These are phyloP conservation scores for Ceratocystis colombiana DNA, from an alignment of 2,329 filamentous ascomycete species.

Conservation along the genomic window DNA sequence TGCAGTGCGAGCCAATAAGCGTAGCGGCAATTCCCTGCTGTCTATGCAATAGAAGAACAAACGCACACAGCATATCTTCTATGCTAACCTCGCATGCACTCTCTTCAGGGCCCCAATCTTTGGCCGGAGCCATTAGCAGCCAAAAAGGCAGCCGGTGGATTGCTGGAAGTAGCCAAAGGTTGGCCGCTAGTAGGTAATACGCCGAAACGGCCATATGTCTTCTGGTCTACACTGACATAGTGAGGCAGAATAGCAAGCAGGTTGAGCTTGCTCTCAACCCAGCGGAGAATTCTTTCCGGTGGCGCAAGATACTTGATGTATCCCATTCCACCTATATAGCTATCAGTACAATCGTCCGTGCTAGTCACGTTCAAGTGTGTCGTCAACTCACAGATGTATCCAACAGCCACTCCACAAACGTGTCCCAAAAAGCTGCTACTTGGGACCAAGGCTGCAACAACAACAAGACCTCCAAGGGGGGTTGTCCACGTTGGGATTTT, in stretches of 20 bases:
- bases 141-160: slow-evolving; percentile 49
- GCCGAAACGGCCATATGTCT: slow-evolving; percentile 87
- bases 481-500: slow-evolving; percentile 88
- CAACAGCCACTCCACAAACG: slow-evolving; percentile 69
- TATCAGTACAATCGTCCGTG: slow-evolving; percentile 10
- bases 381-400: slow-evolving; percentile 64
- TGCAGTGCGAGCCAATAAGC: no score
- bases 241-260: slow-evolving; percentile 74
- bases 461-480: slow-evolving; percentile 64
- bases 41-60: no score
- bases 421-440: slow-evolving; percentile 79
- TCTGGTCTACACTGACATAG: slow-evolving; percentile 90
- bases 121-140: slow-evolving; percentile 45
- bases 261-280: slow-evolving; percentile 81
- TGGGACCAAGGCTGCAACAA: slow-evolving; percentile 67
- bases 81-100: not conserved
- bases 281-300: slow-evolving; percentile 76
- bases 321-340: slow-evolving; percentile 59
- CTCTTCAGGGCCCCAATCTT: slow-evolving; percentile 54
- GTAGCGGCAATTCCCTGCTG: no score
- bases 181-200: slow-evolving; percentile 57
- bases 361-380: not conserved
- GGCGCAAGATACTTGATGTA: slow-evolving; percentile 84
- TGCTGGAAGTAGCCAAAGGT: slow-evolving; percentile 31
- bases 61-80: not conserved